These are phyloP conservation scores for Anthracocystis panici-leucophaei DNA, from an alignment of 1,284 basidiomycete species.

Conservation along the genomic window DNA sequence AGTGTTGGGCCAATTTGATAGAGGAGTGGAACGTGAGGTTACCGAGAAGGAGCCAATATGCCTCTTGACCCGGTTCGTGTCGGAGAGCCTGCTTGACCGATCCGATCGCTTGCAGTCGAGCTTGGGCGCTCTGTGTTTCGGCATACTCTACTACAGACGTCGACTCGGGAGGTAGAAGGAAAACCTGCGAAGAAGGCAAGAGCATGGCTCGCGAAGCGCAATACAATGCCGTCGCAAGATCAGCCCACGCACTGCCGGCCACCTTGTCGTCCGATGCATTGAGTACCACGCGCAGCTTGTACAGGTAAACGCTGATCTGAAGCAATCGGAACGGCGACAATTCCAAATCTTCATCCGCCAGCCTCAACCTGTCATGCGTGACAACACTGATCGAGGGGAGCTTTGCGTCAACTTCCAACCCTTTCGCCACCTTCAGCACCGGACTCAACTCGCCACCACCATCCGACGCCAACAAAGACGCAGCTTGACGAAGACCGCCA, in stretches of 20 bases:
- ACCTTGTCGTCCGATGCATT: slow-evolving; percentile 54
- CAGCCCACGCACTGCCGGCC: slow-evolving; percentile 63
- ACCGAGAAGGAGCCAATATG: slow-evolving; percentile 86
- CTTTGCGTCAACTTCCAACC: slow-evolving; percentile 55
- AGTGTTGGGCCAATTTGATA: slow-evolving; percentile 85
- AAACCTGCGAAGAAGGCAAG: slow-evolving; percentile 63
- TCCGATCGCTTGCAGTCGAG: slow-evolving; percentile 74
- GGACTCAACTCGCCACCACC: slow-evolving; percentile 16
- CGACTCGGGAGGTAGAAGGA: slow-evolving; percentile 68
- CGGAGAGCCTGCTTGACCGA: slow-evolving; percentile 82
- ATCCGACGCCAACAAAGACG: slow-evolving; percentile 5
- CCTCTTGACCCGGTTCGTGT: slow-evolving; percentile 79
- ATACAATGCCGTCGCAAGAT: slow-evolving; percentile 61
- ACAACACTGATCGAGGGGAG: slow-evolving; percentile 57
- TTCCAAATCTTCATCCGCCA: background rate
- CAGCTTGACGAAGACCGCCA: slow-evolving; percentile 17
- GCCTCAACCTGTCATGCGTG: slow-evolving; percentile 19
- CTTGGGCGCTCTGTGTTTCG: slow-evolving; percentile 71
- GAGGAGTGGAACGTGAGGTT: slow-evolving; percentile 79
- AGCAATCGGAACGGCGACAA: slow-evolving; percentile 26
- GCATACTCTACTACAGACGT: slow-evolving; percentile 71
- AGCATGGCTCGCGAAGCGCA: slow-evolving; percentile 28
- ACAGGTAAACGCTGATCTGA: slow-evolving; percentile 51
- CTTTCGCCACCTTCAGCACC: slow-evolving; percentile 40
- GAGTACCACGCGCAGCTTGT: slow-evolving; percentile 62